Percentiles rank a stretch among this genome's conserved stretches.
Evolutionary conservation across 2,329 filamentous ascomycete genomes (phyloP).

Genomic region (Huntiella savannae): DNA sequence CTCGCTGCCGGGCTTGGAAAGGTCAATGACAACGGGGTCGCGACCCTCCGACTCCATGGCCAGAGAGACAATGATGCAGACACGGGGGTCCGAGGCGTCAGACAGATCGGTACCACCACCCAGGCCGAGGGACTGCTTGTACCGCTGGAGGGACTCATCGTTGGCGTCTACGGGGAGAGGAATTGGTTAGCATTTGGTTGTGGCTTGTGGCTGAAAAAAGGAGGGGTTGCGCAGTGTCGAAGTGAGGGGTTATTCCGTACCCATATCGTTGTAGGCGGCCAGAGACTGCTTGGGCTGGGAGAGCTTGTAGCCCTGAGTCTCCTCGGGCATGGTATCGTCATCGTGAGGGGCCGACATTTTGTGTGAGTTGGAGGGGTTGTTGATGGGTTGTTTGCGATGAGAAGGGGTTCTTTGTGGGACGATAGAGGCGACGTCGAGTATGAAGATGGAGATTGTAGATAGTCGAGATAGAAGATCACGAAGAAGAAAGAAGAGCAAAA

Average conservation of each 20-base stretch:
- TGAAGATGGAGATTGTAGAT: neutral
- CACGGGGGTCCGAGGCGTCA: conserved; percentile 64
- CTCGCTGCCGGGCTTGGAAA: conserved; percentile 55
- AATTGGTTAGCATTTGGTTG: conserved; percentile 1
- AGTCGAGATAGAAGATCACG: neutral
- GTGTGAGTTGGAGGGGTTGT: too few relatives aligned
- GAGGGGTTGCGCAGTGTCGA: neutral
- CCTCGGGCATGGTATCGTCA: conserved; percentile 70
- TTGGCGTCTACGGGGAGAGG: conserved; percentile 32
- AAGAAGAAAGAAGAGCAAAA: neutral
- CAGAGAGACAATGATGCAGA: conserved; percentile 83
- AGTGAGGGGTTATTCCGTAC: conserved; percentile 23
- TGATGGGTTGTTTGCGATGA: neutral
- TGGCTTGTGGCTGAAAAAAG: neutral
- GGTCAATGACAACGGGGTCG: conserved; percentile 71
- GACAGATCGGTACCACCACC: conserved; percentile 52
- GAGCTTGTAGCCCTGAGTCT: conserved; percentile 93
- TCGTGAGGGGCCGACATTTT: conserved; percentile 32
- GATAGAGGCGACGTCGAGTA: neutral
- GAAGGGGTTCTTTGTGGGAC: neutral
- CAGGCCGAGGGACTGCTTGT: conserved; percentile 91
- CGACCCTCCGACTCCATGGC: conserved; percentile 74
- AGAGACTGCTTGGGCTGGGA: conserved; percentile 92
- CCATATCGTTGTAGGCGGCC: conserved; percentile 83
- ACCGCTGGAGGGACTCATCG: conserved; percentile 89